phyloP scores from a whole-genome alignment of 208 protist species.

The Jaenimonas drosophilae region DNA sequence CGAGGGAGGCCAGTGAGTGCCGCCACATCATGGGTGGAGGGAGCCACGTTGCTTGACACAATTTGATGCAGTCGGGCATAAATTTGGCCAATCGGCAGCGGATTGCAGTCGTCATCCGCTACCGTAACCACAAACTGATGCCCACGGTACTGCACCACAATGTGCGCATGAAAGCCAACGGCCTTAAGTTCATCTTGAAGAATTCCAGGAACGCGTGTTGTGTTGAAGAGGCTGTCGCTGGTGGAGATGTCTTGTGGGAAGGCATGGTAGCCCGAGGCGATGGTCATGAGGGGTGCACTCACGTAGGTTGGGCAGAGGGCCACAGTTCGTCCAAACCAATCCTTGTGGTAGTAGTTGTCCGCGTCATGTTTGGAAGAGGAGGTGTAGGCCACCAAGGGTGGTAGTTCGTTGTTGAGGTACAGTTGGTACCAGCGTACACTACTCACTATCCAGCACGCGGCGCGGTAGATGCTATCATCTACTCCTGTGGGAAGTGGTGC shows the following conservation, averaged over 20 bases:
- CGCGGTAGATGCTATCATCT: conserved; percentile 52
- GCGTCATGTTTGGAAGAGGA: not conserved
- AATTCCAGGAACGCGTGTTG: conserved; percentile 60
- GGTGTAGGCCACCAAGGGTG: conserved; percentile 44
- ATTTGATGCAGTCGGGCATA: conserved; percentile 70
- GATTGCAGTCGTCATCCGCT: conserved; percentile 50
- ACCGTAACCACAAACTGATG: conserved; percentile 69
- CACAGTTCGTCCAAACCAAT: conserved; percentile 78
- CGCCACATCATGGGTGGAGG: conserved; percentile 31
- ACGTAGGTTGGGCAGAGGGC: conserved; percentile 48
- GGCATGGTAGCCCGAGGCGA: conserved; percentile 33
- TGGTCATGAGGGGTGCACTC: conserved; percentile 32
- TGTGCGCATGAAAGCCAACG: conserved; percentile 52
- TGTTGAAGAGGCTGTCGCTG: conserved; percentile 77
- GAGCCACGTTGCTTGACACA: conserved; percentile 16
- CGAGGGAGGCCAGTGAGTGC: conserved; percentile 56
- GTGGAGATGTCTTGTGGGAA: conserved; percentile 79
- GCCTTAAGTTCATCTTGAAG: conserved; percentile 71
- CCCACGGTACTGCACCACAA: conserved; percentile 64
- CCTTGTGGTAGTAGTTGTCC: conserved; percentile 34
- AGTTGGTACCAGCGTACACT: conserved; percentile 62
- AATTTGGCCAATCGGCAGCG: conserved; percentile 61
- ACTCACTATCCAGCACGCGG: conserved; percentile 63
- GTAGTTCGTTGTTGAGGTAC: conserved; percentile 61
- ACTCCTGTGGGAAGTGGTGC: conserved; percentile 8